These are phyloP conservation scores for Hygrophoropsis aurantiaca DNA, from an alignment of 768 basidiomycete species.

Conservation along the genomic window DNA sequence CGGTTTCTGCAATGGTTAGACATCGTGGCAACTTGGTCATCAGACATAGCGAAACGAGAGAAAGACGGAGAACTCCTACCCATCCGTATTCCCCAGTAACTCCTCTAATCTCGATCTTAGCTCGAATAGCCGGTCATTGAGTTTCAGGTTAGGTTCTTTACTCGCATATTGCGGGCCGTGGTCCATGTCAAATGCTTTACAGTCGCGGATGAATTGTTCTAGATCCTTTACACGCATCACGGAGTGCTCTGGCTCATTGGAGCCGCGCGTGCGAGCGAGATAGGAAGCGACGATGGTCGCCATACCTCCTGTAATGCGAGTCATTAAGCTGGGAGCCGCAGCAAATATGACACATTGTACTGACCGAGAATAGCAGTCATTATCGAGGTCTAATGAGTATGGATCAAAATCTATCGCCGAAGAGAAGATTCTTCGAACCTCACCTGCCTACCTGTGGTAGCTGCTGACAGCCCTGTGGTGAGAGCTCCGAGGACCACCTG, in stretches of 20 bases:
- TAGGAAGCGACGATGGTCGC: slow-evolving; percentile 71
- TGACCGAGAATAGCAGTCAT: slow-evolving; percentile 40
- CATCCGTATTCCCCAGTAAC: slow-evolving; percentile 22
- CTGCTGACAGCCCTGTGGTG: slow-evolving; percentile 63
- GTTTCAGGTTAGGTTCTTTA: slow-evolving; percentile 2
- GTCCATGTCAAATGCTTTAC: slow-evolving; percentile 57
- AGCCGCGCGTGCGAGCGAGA: slow-evolving; percentile 67
- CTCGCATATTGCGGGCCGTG: slow-evolving; percentile 38
- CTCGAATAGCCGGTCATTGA: slow-evolving; percentile 6
- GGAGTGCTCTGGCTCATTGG: slow-evolving; percentile 70
- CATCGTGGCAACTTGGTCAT: neutral
- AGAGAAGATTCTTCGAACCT: slow-evolving; percentile 8
- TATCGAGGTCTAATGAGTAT: slow-evolving; percentile 30
- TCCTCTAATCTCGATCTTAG: slow-evolving; percentile 28
- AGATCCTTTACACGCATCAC: slow-evolving; percentile 55
- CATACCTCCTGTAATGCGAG: slow-evolving; percentile 47
- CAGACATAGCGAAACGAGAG: neutral
- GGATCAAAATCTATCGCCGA: neutral
- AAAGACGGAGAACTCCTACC: slow-evolving; percentile 11
- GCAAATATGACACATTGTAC: slow-evolving; percentile 7
- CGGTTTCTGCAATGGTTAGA: slow-evolving; percentile 12
- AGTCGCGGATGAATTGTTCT: slow-evolving; percentile 66
- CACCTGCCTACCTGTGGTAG: slow-evolving; percentile 42
- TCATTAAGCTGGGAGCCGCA: neutral
- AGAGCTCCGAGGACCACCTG: slow-evolving; percentile 67